Base-by-base conservation (phyloP, 768 basidiomycete genomes). In the Tremella yokohamensis region DNA sequence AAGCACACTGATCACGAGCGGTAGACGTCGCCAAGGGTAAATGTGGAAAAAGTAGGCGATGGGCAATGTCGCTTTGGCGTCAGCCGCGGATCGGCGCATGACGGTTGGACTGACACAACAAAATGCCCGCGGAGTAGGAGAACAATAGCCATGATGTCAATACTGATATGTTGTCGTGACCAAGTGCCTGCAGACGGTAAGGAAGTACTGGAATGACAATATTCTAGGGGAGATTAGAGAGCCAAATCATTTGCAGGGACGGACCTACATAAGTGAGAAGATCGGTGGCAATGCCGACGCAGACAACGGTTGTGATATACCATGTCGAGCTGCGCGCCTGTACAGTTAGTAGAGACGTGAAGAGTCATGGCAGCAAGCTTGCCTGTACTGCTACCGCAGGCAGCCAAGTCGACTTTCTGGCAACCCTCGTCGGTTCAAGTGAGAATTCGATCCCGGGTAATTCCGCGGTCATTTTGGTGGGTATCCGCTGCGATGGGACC, bases 151-250 rank as follows among this genome's bases (percentile, higher is more conserved):
- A 69, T 2, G 69, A 67, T 9, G 65, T 67, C 37, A 66, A 53
- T 2, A 61, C 47, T 1, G 72, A 67, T 37, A 74, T 59, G 45
- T 69, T 64, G 38, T 25, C 53, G 47, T 71, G 69, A 8, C 58
- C 62, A 19, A 71, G 54, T 0, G 57, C 52, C 51, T 69, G 61
- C 4, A 72, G 57, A 2, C 70, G 63, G 37, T 63, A 74, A 8
- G 72, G 72, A 26, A 74, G 34, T 38, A 74, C 64, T 8, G 72
- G 72, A 8, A 74, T 65, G 22, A 74, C 64, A 25, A 71, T 71
- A 19, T 57, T 63, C 70, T 72, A 45, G 4, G 15, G 19, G 20
- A 37, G n/a, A 54, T 49, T 42, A 13, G 18, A 34, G n/a, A 34
- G 29, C 20, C 22, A 20, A 8, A 20, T 34, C 26, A n/a, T 18